Percentiles rank a stretch among this genome's conserved stretches.
These are phyloP conservation scores for Simmondsia chinensis DNA, from an alignment of 148 eudicot genomes.

Conservation along the genomic window DNA sequence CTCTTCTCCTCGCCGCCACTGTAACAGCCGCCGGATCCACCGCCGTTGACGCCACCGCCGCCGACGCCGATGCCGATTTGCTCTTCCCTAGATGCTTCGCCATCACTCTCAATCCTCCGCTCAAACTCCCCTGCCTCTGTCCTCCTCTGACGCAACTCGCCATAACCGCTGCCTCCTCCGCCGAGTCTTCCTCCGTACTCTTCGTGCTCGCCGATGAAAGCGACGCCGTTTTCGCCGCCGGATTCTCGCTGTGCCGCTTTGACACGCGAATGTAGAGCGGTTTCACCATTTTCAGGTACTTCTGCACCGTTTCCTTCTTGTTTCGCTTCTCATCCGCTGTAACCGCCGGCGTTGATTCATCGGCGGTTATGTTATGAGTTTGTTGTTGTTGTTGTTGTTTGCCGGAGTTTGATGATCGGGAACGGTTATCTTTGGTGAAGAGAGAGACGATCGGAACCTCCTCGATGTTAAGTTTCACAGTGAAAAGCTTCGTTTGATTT, in stretches of 20 bases:
- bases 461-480: slow-evolving; percentile 44
- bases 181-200: not conserved
- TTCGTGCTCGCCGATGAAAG: slow-evolving; percentile 5
- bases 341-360: not conserved
- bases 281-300: slow-evolving; percentile 59
- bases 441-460: slow-evolving; percentile 54
- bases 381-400: not conserved
- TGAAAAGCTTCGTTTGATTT: slow-evolving; percentile 19
- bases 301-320: slow-evolving; percentile 50
- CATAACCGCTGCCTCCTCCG: slow-evolving; percentile 1
- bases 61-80: slow-evolving; percentile 27
- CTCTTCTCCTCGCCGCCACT: slow-evolving; percentile 23
- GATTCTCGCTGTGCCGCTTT: slow-evolving; percentile 31
- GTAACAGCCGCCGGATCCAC: slow-evolving; percentile 11
- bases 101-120: slow-evolving; percentile 42
- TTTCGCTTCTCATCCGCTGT: slow-evolving; percentile 20
- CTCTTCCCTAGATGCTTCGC: slow-evolving; percentile 58
- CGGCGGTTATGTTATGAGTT: not conserved
- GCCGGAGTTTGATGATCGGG: not conserved
- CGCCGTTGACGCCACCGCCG: slow-evolving; percentile 2
- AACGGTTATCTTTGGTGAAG: slow-evolving; percentile 37
- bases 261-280: slow-evolving; percentile 57
- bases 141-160: not conserved
- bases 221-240: slow-evolving; percentile 4
- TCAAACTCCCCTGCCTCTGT: slow-evolving; percentile 28